Base-by-base conservation (phyloP, 2,329 filamentous ascomycete genomes). In the Thielaviopsis musarum region DNA sequence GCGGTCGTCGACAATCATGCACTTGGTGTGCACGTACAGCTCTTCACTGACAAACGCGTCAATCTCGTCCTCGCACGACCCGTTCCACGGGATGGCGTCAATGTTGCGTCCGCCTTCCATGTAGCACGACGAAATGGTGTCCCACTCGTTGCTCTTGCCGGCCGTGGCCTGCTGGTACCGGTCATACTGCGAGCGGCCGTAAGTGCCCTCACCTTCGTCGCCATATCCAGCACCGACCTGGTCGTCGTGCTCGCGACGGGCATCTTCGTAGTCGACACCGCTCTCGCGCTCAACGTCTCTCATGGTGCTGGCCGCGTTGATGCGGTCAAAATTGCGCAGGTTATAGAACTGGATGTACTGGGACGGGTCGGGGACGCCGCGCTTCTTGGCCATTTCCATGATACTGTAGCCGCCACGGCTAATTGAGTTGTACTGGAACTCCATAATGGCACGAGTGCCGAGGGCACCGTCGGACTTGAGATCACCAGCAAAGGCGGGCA, bases 341-440 rank as follows among this genome's bases (percentile, higher is more conserved):
- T 94, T 93, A 74, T 89, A 93, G 73, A 93, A 93, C 56, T 82
- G 77, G 65, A 94, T 87, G 71, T 91, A 93, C 52, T 82, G 73
- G 66, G 77, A 74, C 1, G 86, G 85, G 66, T 91, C 75, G 1
- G 73, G 77, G 56, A 90, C 77, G 9, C 87, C 88, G 3, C 86
- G 87, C 34, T 79, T 77, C 19, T 75, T 74, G 57, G 91, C 77
- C 53, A 76, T 76, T 69, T 91, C 87, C 67, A 91, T 83, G 68
- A 94, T 93, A 61, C 82, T 87, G 68, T 87, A 73, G 2, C 85
- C 86, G 34, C 87, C 86, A 41, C 87, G 81, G 69, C 82, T 86
- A 71, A 93, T 93, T 57, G 81, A 85, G 66, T 82, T 77, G 71
- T 93, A 91, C 68, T 93, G 88, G 69, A 86, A 91, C 68, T 93